These are phyloP conservation scores for Glycine tomentella DNA, from an alignment of 306 rosid genomes.

Conservation along the genomic window DNA sequence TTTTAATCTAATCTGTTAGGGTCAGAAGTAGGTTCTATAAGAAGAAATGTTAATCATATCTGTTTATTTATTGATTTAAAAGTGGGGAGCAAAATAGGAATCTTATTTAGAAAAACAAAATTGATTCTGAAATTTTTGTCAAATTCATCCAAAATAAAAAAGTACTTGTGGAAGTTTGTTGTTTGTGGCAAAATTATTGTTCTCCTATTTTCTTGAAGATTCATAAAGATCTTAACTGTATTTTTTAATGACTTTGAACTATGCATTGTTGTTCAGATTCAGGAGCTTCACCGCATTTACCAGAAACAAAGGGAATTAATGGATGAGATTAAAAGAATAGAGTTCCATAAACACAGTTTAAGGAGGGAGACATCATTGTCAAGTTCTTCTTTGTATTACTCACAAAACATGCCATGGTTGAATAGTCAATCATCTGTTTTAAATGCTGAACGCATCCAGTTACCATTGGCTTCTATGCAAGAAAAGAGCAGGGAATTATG, in stretches of 20 bases:
- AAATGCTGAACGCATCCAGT: conserved; percentile 43
- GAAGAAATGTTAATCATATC: neutral
- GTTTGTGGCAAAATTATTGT: conserved; percentile 14
- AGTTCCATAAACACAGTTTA: conserved; percentile 47
- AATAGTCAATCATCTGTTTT: conserved; percentile 51
- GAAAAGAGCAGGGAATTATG: conserved; percentile 51
- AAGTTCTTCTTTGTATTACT: conserved; percentile 41
- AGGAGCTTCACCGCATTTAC: conserved; percentile 86
- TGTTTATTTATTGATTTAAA: conserved; percentile 1
- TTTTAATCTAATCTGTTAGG: conserved; percentile 15
- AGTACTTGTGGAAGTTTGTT: conserved; percentile 34
- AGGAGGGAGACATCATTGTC: conserved; percentile 56
- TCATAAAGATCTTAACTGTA: conserved; percentile 20
- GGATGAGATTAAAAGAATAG: conserved; percentile 62
- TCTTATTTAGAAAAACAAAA: conserved; percentile 21
- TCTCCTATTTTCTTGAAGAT: conserved; percentile 32
- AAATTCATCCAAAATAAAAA: neutral
- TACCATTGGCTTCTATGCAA: conserved; percentile 51
- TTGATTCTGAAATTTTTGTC: neutral
- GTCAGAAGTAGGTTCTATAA: conserved; percentile 5
- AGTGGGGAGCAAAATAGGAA: conserved; percentile 2
- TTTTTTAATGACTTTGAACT: conserved; percentile 18
- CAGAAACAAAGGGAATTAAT: conserved; percentile 75
- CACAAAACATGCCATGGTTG: conserved; percentile 54
- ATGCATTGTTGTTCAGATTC: conserved; percentile 63